Conservation (phyloP, 2,329 filamentous ascomycete genomes). For the Colletotrichum spaethianum region DNA sequence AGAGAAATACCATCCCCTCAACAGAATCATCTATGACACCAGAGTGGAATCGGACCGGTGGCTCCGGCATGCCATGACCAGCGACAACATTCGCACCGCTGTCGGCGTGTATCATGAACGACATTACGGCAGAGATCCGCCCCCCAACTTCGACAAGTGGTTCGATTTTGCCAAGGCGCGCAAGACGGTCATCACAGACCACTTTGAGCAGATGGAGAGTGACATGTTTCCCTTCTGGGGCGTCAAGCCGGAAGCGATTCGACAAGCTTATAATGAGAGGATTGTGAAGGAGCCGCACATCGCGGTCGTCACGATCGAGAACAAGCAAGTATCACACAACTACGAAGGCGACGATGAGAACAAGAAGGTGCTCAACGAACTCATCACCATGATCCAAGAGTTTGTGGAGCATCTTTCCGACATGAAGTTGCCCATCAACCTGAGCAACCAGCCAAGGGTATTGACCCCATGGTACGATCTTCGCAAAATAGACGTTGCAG, state of each 20-base stretch:
- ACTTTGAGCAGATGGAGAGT: conserved; percentile 84
- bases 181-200: conserved; percentile 80
- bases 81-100: conserved; percentile 62
- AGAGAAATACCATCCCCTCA: conserved; percentile 60
- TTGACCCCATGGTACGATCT: conserved; percentile 78
- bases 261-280: conserved; percentile 65
- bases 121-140: conserved; percentile 77
- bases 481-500: conserved; percentile 48
- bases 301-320: conserved; percentile 69
- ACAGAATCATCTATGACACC: conserved; percentile 64
- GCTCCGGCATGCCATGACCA: conserved; percentile 62
- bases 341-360: conserved; percentile 50
- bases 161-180: conserved; percentile 81
- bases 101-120: conserved; percentile 65
- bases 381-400: conserved; percentile 76
- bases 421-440: conserved; percentile 89
- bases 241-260: conserved; percentile 76
- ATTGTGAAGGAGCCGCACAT: conserved; percentile 59
- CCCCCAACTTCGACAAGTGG: conserved; percentile 88
- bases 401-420: conserved; percentile 83
- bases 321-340: conserved; percentile 70
- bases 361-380: conserved; percentile 56
- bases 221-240: conserved; percentile 85
- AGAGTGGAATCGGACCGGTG: conserved; percentile 64
- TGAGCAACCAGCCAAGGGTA: conserved; percentile 81